Base-by-base conservation (phyloP, 345 rosid species). In the Eutrema heterophyllum region DNA sequence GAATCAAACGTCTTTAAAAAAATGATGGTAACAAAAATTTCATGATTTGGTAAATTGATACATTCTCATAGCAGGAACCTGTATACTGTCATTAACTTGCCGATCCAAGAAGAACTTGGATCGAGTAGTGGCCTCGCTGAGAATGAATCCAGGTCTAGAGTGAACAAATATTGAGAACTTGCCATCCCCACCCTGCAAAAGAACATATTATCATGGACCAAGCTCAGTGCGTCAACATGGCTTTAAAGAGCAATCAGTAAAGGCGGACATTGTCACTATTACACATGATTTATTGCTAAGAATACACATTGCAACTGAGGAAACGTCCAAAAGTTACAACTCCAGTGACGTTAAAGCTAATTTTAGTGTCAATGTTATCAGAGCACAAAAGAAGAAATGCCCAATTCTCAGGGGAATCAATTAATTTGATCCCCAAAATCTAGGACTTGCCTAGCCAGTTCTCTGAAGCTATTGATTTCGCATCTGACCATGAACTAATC, bases 111-210 rank as follows among this genome's bases (percentile, higher is more conserved):
- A 95, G 81, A 81, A 83, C 40, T 63, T 72, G 2, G 97, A 95
- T 79, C 91, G 86, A 15, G 97, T 90, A 5, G 93, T 95, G 59
- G 83, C 97, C 82, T 87, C 86, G 68, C 80, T 92, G 64, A 95
- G 80, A 48, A 89, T 13, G 78, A 95, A 95, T 38, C 99, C 96
- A 62, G 98, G 99, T 85, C 99, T 87, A 41, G 99, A 87, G 68
- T 95, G 99, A 80, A 95, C 97, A 72, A 24, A 87, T 53, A 95
- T 83, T 15, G 99, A 88, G 78, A 95, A 95, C 57, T 76, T 86
- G 27, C 69, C 83, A 65, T 95, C 94, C 71, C 77, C 85, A 38
- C 88, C 96, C 99, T 92, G 87, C 80, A 83, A 78, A 75, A 14
- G 15, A 32, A 18, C 13, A 53, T 33, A 52, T 6, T 2, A 68